Base-by-base conservation (phyloP, 805 yeast genomes). In the Myxozyma kluyveri region DNA sequence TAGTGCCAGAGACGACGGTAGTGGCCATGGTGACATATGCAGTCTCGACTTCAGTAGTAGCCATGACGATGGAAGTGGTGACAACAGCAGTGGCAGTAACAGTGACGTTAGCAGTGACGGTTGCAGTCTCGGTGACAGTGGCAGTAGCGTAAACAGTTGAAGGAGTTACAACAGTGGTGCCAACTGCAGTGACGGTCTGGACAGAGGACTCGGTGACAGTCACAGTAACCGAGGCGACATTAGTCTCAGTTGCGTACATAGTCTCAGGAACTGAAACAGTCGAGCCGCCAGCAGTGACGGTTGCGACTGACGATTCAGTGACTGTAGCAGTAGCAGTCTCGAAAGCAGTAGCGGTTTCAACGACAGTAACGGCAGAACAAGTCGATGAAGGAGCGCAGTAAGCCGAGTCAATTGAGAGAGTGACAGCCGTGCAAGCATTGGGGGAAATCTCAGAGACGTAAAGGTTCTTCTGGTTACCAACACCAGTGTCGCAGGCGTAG, bases 401-500 rank as follows among this genome's bases (percentile, higher is more conserved):
- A 42, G 42, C 42, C 14, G 24, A 24, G 17, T 44, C 58, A 33
- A 55, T 17, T 14, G 26, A 37, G 31, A 55, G 56, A 18, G 45
- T 36, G 45, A 55, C 47, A 14, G 56, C 32, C 18, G 44, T 48
- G 49, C 59, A 55, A 23, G 59, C 59, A 29, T 53, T 18, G 12
- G 48, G 45, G 10, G 59, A 55, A 42, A 55, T 55, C 38, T 38
- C 36, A 49, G 41, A 24, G 24, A 55, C 59, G 47, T 55, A 55
- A 47, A 55, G 47, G 58, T 55, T 55, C 26, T 46, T 19, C 51
- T 54, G 49, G 44, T 47, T 24, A 36, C 36, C 54, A 31, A 55
- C 52, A 26, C 59, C 59, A 18, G 59, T 55, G 49, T 51, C 59
- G 51, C 59, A 55, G 24, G 57, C 54, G 49, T 48, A 55, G 59